Percentiles rank a stretch among this genome's conserved stretches.
Conservation (phyloP, 169 alveolate genomes). For the Plasmodium inui region DNA sequence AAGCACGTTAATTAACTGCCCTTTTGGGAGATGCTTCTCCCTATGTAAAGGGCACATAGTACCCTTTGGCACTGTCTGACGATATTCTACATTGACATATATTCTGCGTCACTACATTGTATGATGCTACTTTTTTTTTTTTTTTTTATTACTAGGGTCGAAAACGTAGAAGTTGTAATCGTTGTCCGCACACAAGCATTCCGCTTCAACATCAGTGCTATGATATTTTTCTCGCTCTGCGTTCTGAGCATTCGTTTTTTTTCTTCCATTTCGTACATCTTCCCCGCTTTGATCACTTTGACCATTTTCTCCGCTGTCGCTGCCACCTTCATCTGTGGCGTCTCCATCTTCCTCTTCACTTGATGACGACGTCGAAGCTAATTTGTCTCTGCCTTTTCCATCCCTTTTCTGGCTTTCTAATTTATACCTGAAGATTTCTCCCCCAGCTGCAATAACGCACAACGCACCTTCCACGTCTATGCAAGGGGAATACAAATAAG, state of each 20-base stretch:
- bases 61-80: background rate
- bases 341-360: constrained; percentile 27
- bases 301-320: background rate
- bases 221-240: constrained; percentile 40
- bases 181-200: constrained; percentile 69
- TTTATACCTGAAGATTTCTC: constrained; percentile 64
- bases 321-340: background rate
- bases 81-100: background rate
- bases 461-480: constrained; percentile 54
- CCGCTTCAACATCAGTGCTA: constrained; percentile 32
- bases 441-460: constrained; percentile 57
- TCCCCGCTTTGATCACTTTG: constrained; percentile 1
- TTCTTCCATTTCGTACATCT: constrained; percentile 4
- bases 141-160: constrained; percentile 61
- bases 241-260: constrained; percentile 10
- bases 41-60: background rate
- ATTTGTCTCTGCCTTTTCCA: background rate
- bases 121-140: background rate
- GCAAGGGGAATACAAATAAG: constrained; percentile 68
- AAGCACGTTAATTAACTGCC: background rate
- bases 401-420: constrained; percentile 1
- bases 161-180: constrained; percentile 64
- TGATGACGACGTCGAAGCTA: constrained; percentile 22
- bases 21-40: background rate
- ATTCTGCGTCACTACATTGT: background rate